Evolutionary conservation across 805 yeast species (phyloP), one percentile per base, ranked within the genome.

Genomic region (Candida namnaoensis): DNA sequence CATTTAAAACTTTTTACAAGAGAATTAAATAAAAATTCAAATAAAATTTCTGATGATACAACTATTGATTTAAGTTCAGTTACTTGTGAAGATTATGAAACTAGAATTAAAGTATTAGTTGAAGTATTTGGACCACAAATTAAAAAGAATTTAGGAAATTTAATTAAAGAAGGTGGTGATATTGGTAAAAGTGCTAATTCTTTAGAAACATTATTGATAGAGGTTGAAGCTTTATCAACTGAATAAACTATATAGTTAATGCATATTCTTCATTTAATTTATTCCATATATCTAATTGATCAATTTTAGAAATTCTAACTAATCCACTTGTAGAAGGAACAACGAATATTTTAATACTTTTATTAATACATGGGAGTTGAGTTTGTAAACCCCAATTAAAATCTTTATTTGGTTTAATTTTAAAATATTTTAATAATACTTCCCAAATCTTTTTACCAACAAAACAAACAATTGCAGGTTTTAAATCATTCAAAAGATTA

Each of bases 381-480:
- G 42, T 10, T 36, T 63, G 73, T 36, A 52, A 41, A 1, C 91
- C 93, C 78, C 81, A 83, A 32, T 49, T 36, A 45, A 82, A 81
- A 24, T 54, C 44, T 7, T 50, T 47, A 30, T 57, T 50, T 15
- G 35, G 60, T 53, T 55, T 52, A 19, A 66, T 64, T 6, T 57
- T 52, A 35, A 60, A 44, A 40, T 49, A 51, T 46, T 63, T 67
- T 40, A 72, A 66, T 0, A 83, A 57, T 3, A 71, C 56, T 41
- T 80, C 86, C 87, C 88, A 83, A 7, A 83, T 80, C 0, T 88
- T 88, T 49, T 81, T 80, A 1, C 93, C 93, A 4, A 83, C 75
- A 23, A 84, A 58, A 32, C 82, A 79, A 0, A 80, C 61, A 32
- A 64, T 61, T 27, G 56, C 48, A 0, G 84, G 77, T 1, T 55